Evolutionary conservation across 768 basidiomycete genomes (phyloP), one percentile per base, ranked within the genome.

Genomic region (Auricularia auricula-judae): DNA sequence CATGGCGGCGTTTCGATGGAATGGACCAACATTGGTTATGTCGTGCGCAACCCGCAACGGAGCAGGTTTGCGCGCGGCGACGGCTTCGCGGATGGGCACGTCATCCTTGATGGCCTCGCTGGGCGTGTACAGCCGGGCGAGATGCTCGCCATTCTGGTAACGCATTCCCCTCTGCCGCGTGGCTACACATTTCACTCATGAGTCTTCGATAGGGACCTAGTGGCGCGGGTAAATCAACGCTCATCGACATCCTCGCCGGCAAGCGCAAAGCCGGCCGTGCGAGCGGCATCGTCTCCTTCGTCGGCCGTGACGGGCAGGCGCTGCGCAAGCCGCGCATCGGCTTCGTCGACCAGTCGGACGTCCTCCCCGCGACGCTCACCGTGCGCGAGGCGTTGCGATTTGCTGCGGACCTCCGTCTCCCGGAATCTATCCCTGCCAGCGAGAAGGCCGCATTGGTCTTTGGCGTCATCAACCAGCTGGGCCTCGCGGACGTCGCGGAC

Each of bases 211-310:
- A 42, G 39, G 95, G 95, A 0, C 93, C 95, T 0, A 91, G 89
- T 68, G 94, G 93, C 79, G 91, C 93, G 18, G 93, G 93, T 53
- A 96, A 96, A 74, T 92, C 91, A 0, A 93, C 94, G 0, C 78
- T 98, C 43, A 87, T 97, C 18, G 95, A 98, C 71, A 84, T 97
- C 43, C 82, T 98, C 10, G 91, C 93, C 0, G 86, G 88, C 2
- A 94, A 89, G 72, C 77, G 76, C 68, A 98, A 97, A 76, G 80
- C 81, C 0, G 95, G 94, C 0, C 71, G 78, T 2, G 79, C 81
- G 2, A 78, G 84, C 1, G 95, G 95, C 3, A 74, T 74, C 2
- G 87, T 95, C 59, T 71, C 78, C 3, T 87, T 87, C 72, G 80
- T 80, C 53, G 43, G 34, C 16, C 62, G 60, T 23, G 36, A 62